A percentile compares a stretch with the other conserved stretches of the same genome.
These are phyloP conservation scores for Emergomyces orientalis DNA, from an alignment of 2,329 filamentous ascomycete genomes.

Conservation along the genomic window DNA sequence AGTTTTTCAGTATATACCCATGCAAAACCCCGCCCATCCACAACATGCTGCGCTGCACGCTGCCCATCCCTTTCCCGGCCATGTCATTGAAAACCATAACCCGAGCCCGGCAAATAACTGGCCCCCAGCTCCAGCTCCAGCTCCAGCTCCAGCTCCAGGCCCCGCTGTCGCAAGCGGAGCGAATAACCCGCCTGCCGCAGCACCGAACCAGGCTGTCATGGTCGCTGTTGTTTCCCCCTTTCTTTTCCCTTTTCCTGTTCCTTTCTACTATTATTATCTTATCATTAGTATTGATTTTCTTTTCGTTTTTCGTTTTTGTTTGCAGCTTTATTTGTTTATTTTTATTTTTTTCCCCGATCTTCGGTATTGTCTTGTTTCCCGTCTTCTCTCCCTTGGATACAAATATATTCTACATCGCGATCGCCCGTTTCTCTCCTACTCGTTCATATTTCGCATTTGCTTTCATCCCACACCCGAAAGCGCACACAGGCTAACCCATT, in stretches of 20 bases:
- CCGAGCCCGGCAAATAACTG: too few species aligned
- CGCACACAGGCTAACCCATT: background rate
- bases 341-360: too few species aligned
- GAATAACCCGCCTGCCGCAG: background rate
- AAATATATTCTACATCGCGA: too few species aligned
- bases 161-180: background rate
- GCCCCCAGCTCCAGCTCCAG: background rate
- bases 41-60: background rate
- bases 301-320: too few species aligned
- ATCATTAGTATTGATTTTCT: background rate
- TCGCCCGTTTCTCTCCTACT: too few species aligned
- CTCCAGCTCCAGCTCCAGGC: background rate
- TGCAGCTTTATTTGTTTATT: too few species aligned
- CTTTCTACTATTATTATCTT: background rate
- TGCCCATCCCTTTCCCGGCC: background rate
- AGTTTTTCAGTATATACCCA: background rate
- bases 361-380: too few species aligned
- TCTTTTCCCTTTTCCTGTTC: background rate
- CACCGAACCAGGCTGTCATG: constrained; percentile 5
- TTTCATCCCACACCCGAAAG: background rate
- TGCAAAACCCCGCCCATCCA: background rate
- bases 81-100: background rate
- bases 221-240: background rate
- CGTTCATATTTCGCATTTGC: too few species aligned
- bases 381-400: too few species aligned